Evolutionary conservation across 495 filamentous ascomycete genomes (phyloP), one percentile per base, ranked within the genome.

Genomic region (Achaetomiella virescens): DNA sequence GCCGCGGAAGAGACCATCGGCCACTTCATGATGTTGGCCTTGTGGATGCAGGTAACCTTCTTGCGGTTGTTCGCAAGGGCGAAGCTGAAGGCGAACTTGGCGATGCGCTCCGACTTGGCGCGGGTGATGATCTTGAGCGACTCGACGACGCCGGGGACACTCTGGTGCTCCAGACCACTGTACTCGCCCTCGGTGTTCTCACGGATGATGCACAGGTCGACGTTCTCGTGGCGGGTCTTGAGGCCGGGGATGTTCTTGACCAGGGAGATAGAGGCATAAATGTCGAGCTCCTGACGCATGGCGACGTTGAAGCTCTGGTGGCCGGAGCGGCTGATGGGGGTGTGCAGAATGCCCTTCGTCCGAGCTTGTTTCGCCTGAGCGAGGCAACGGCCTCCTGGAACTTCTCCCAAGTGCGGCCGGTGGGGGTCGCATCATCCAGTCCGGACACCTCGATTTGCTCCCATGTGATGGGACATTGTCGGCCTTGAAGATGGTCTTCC

Each of bases 11-110:
- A 98, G 86, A 76, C 93, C 93, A 66, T 97, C 93, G 73, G 91
- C 92, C 48, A 98, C 81, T 98, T 97, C 93, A 98, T 98, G 78
- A 98, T 98, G 79, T 97, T 98, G 68, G 93, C 95, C 80, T 98
- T 98, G 83, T 98, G 95, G 66, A 98, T 96, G 75, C 91, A 96
- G 59, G 91, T 97, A 25, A 97, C 90, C 84, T 96, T 97, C 80
- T 93, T 90, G 66, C 95, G 82, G 84, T 95, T 90, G 79, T 97
- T 98, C 65, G 95, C 93, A 42, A 96, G 85, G 15, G 93, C 93
- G 70, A 97, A 98, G 73, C 86, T 85, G 75, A 97, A 96, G 46
- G 95, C 93, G 66, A 98, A 98, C 72, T 97, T 96, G 72, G 91
- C 89, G 65, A 98, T 97, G 57, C 93, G 89, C 82, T 98, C 93